Evolutionary conservation across 2,329 filamentous ascomycete genomes (phyloP).

Genomic region (Dactylellina cionopaga): DNA sequence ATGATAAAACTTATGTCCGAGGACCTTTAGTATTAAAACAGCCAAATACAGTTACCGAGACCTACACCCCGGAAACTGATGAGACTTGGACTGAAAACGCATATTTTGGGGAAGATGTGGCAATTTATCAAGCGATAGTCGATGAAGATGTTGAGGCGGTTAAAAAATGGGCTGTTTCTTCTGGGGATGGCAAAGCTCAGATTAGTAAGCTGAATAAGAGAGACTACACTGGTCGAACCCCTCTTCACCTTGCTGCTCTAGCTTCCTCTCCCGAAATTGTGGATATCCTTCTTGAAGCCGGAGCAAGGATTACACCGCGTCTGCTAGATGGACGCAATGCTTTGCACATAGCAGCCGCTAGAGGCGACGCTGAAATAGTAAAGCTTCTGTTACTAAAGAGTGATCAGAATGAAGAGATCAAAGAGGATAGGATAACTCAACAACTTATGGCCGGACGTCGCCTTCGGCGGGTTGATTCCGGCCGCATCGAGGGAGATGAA

Average conservation of each 20-base stretch:
- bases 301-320: slow-evolving; percentile 76
- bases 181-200: slow-evolving; percentile 72
- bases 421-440: slow-evolving; percentile 70
- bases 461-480: slow-evolving; percentile 4
- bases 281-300: slow-evolving; percentile 74
- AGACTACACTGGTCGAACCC: slow-evolving; percentile 80
- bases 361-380: slow-evolving; percentile 76
- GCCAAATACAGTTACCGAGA: too few relatives aligned
- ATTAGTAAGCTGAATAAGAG: slow-evolving; percentile 76
- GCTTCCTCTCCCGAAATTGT: slow-evolving; percentile 75
- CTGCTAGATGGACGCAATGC: slow-evolving; percentile 82
- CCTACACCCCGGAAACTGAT: not conserved
- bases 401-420: slow-evolving; percentile 75
- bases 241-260: slow-evolving; percentile 78
- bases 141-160: slow-evolving; percentile 77
- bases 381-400: slow-evolving; percentile 78
- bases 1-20: slow-evolving; percentile 77
- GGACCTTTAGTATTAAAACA: too few relatives aligned
- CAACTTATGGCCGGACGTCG: slow-evolving; percentile 58
- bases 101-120: slow-evolving; percentile 80
- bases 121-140: slow-evolving; percentile 82
- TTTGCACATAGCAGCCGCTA: slow-evolving; percentile 78
- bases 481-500: slow-evolving; percentile 49
- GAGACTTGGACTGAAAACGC: slow-evolving; percentile 71
- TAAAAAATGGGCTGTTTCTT: slow-evolving; percentile 69